Evolutionary conservation across 306 rosid species (phyloP), one percentile per base, ranked within the genome.

Genomic region (Quillaja saponaria): DNA sequence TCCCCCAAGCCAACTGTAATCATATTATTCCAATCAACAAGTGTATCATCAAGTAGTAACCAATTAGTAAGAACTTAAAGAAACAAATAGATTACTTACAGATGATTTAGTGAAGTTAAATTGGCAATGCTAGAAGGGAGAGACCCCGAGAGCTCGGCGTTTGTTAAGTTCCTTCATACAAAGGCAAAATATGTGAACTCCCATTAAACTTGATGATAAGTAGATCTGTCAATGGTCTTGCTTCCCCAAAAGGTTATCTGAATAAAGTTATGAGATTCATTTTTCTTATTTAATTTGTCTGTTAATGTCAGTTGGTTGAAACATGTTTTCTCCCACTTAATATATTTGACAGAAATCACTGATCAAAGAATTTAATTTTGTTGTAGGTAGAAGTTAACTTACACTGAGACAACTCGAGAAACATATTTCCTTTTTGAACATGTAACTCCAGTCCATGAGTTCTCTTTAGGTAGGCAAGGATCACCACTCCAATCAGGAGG

Each of bases 401-500:
- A 91, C 98, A 91, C 12, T 37, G 73, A 3, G 12, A 18, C 50
- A 40, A 91, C 71, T 56, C 87, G 84, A 67, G 58, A 8, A 46
- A 7, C 19, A 28, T 73, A 51, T 31, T 75, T 79, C 3, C 0
- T 9, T 0, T 9, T 3, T 11, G 85, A 71, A 64, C 98, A 91
- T 2, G 81, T 50, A 64, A 88, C 85, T 41, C 98, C 98, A 9
- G 84, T 88, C 98, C 98, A 91, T 0, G 95, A 82, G 76, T 80
- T 78, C 52, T 61, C 90, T 63, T 49, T 63, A 8, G 98, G 98
- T 55, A 78, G 49, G 71, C 98, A 91, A 73, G 98, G 98, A 76
- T 91, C 96, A 10, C 96, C 96, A 0, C 64, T 73, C 97, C 97
- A 91, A 59, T 88, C 98, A 8, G 68, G 1, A 15, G 98, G 98